phyloP scores from a whole-genome alignment of 23 red algal species.

The Rhodosorus marinus region DNA sequence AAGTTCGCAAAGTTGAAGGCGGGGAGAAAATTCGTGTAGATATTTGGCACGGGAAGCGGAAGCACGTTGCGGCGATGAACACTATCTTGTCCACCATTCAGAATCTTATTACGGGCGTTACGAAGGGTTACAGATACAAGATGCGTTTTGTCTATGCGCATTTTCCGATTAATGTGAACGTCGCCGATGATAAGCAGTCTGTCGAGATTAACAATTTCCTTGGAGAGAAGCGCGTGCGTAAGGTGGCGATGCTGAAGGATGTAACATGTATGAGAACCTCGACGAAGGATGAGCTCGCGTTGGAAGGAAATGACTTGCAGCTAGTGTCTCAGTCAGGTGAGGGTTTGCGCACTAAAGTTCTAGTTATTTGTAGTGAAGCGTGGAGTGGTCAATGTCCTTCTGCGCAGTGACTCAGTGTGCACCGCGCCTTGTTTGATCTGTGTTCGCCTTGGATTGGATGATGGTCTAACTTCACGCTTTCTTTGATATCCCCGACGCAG shows the following conservation, averaged over 20 bases:
- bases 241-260: slow-evolving; percentile 67
- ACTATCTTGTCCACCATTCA: slow-evolving; percentile 61
- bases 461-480: too few species aligned
- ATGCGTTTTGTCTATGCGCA: slow-evolving; percentile 96
- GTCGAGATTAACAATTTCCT: slow-evolving; percentile 95
- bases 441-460: too few species aligned
- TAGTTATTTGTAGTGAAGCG: not conserved
- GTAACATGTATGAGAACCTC: slow-evolving; percentile 62
- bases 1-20: slow-evolving; percentile 33
- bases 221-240: slow-evolving; percentile 87
- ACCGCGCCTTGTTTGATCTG: too few species aligned
- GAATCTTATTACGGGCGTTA: slow-evolving; percentile 83
- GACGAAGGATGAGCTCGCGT: slow-evolving; percentile 78
- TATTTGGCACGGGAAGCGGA: slow-evolving; percentile 84
- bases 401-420: too few species aligned
- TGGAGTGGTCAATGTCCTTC: not conserved
- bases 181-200: slow-evolving; percentile 58
- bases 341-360: not conserved
- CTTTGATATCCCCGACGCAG: too few species aligned
- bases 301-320: slow-evolving; percentile 84
- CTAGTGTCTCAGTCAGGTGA: slow-evolving; percentile 84
- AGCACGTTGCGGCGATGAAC: slow-evolving; percentile 73
- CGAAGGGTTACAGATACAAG: slow-evolving; percentile 81
- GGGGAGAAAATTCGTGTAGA: slow-evolving; percentile 67
- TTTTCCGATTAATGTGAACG: slow-evolving; percentile 89